Evolutionary conservation across 441 rosid species (phyloP).

Genomic region (Erodium moschatum): DNA sequence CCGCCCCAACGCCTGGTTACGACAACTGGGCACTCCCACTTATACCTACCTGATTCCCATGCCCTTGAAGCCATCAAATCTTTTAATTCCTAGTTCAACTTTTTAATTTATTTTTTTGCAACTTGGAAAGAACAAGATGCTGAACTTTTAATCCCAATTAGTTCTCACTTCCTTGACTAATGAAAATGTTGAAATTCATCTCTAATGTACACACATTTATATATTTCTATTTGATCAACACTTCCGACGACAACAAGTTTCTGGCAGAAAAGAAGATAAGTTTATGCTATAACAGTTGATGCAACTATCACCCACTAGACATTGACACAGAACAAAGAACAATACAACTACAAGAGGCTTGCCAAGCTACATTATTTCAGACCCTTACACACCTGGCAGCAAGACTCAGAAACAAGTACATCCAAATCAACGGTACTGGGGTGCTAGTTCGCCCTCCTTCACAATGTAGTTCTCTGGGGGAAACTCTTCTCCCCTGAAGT

Average conservation of each 20-base stretch:
- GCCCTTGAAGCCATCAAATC: neutral
- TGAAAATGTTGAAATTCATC: neutral
- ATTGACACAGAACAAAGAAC: neutral
- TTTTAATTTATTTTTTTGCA: too few relatives aligned
- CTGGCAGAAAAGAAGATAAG: too few relatives aligned
- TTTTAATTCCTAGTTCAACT: neutral
- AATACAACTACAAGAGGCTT: neutral
- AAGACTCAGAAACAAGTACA: neutral
- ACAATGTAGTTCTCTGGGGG: slow-evolving; percentile 72
- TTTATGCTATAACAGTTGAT: too few relatives aligned
- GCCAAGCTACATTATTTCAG: neutral
- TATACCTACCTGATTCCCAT: neutral
- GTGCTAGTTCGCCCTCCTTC: slow-evolving; percentile 68
- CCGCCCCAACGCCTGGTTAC: slow-evolving; percentile 4
- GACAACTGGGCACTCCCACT: slow-evolving; percentile 5
- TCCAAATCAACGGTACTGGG: slow-evolving; percentile 51
- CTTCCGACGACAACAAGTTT: neutral
- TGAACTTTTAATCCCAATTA: too few relatives aligned
- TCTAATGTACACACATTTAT: neutral
- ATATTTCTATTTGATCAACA: neutral
- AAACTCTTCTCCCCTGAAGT: slow-evolving; percentile 84
- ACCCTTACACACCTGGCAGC: neutral
- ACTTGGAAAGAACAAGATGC: too few relatives aligned
- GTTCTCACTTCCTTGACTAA: too few relatives aligned
- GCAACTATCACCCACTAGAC: too few relatives aligned